A percentile compares a stretch with the other conserved stretches of the same genome.
Conservation (phyloP, 257 asterid genomes). For the Nicotiana tomentosiformis region DNA sequence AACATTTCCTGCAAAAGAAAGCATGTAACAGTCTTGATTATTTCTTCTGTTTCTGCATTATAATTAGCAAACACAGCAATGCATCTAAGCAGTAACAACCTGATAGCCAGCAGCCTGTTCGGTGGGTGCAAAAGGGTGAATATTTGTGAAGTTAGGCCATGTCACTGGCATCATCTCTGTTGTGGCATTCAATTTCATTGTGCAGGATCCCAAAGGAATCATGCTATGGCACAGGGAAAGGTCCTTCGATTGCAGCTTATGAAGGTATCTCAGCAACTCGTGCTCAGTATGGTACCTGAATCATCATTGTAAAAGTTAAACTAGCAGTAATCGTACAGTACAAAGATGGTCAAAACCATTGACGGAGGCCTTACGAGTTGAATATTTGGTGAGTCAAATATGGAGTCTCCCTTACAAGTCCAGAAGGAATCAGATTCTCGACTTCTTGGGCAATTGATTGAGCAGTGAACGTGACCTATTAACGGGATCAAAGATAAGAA, state of each 20-base stretch:
- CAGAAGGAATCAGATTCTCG: conserved; percentile 60
- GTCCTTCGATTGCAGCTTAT: conserved; percentile 83
- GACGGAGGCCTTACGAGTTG: conserved; percentile 63
- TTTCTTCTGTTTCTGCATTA: not conserved
- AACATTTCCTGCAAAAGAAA: conserved; percentile 78
- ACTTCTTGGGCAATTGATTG: conserved; percentile 85
- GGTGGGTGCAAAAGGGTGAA: conserved; percentile 93
- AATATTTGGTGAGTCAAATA: conserved; percentile 75
- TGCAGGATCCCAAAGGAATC: conserved; percentile 98
- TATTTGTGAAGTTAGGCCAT: conserved; percentile 76
- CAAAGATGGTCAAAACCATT: not conserved
- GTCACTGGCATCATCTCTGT: conserved; percentile 99
- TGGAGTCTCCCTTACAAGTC: conserved; percentile 79
- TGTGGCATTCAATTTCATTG: conserved; percentile 94
- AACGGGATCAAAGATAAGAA: not conserved
- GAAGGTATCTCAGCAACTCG: conserved; percentile 83
- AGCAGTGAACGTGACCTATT: conserved; percentile 76
- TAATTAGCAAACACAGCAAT: not conserved
- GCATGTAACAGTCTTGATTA: conserved; percentile 5
- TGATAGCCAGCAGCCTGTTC: conserved; percentile 92
- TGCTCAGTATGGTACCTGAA: conserved; percentile 94
- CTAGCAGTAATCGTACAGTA: conserved; percentile 3
- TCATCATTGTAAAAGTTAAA: conserved; percentile 12
- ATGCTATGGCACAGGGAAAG: conserved; percentile 94
- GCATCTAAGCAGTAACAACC: conserved; percentile 30